Evolutionary conservation across 1,284 basidiomycete species (phyloP).

Genomic region (Cryptococcus neoformans): DNA sequence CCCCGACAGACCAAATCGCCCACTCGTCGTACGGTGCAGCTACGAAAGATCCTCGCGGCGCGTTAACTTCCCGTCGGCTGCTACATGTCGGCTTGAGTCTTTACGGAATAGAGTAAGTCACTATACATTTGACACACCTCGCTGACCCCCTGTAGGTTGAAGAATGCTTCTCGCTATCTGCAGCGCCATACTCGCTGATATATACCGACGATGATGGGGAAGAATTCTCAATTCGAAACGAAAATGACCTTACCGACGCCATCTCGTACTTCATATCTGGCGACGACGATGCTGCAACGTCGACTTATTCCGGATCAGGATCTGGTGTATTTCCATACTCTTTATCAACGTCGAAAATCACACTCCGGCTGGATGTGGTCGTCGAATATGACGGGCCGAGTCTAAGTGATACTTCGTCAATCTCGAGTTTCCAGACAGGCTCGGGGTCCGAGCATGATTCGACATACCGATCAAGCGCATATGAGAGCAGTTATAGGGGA

Average conservation of each 20-base stretch:
- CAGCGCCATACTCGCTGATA: slow-evolving; percentile 64
- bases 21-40: slow-evolving; percentile 71
- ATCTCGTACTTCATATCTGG: slow-evolving; percentile 74
- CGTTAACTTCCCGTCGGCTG: slow-evolving; percentile 70
- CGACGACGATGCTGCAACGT: slow-evolving; percentile 66
- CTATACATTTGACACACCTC: no score
- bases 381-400: slow-evolving; percentile 89
- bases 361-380: slow-evolving; percentile 66
- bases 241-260: slow-evolving; percentile 75
- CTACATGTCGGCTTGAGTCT: slow-evolving; percentile 69
- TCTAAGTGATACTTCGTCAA: slow-evolving; percentile 77
- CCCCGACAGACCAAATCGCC: slow-evolving; percentile 57
- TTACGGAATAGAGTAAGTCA: slow-evolving; percentile 62
- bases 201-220: slow-evolving; percentile 86
- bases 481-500: slow-evolving; percentile 9
- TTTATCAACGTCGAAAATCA: slow-evolving; percentile 56
- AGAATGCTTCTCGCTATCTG: slow-evolving; percentile 72
- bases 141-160: slow-evolving; percentile 58
- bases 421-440: slow-evolving; percentile 51
- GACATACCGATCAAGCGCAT: slow-evolving; percentile 16
- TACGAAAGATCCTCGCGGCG: slow-evolving; percentile 69
- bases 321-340: slow-evolving; percentile 1
- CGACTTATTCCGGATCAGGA: slow-evolving; percentile 56
- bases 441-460: slow-evolving; percentile 11
- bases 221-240: slow-evolving; percentile 62